These are phyloP conservation scores for barrel medic (Medicago truncatula) DNA, from an alignment of 306 rosid species.

Conservation along the genomic window MtrunA17r5.0-ANR NC_053044.1:23428501-23429000, in stretches of 20 bases:
- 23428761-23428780: conserved; percentile 12
- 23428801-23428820: conserved; percentile 10
- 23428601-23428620: conserved; percentile 1
- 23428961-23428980: conserved; percentile 97
- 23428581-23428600: not conserved
- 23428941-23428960: conserved; percentile 96
- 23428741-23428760: conserved; percentile 2
- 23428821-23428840: not conserved
- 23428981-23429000: conserved; percentile 97
- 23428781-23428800: conserved; percentile 16
- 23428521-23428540: not conserved
- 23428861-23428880: conserved; percentile 26
- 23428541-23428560: not conserved
- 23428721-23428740: conserved; percentile 7
- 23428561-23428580: not conserved
- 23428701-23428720: not conserved
- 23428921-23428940: conserved; percentile 97
- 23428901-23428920: conserved; percentile 97
- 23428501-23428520: not conserved
- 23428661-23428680: not conserved
- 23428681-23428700: conserved; percentile 21
- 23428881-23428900: conserved; percentile 76
- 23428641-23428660: conserved; percentile 10
- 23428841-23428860: conserved; percentile 24
- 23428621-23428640: not conserved